phyloP scores from a whole-genome alignment of 176 grass and related monocot species.

The Triticum dicoccoides region DNA sequence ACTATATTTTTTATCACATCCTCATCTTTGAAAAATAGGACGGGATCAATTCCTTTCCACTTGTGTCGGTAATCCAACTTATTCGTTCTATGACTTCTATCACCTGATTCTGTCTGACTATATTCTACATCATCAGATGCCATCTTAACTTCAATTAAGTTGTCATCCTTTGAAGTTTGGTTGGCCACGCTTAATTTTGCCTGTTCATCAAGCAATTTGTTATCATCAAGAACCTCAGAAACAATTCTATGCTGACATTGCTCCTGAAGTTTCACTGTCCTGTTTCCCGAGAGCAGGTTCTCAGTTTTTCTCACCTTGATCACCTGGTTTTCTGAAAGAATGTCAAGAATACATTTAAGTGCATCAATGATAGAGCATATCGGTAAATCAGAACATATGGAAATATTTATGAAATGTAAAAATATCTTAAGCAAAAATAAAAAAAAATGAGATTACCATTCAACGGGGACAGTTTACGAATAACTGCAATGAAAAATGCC shows the following conservation, averaged over 20 bases:
- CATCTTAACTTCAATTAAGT: conserved; percentile 25
- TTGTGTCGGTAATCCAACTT: conserved; percentile 39
- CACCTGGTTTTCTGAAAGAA: conserved; percentile 42
- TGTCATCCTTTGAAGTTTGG: conserved; percentile 6
- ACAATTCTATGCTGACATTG: conserved; percentile 25
- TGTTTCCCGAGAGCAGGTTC: neutral
- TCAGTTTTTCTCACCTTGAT: conserved; percentile 34
- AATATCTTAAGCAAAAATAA: neutral
- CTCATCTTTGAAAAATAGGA: conserved; percentile 70
- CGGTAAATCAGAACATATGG: neutral
- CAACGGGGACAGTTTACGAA: conserved; percentile 65
- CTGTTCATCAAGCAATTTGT: conserved; percentile 15
- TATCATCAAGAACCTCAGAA: conserved; percentile 28
- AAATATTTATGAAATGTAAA: conserved; percentile 19
- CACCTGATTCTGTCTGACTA: conserved; percentile 19
- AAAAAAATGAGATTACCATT: conserved; percentile 45
- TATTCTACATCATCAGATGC: conserved; percentile 31
- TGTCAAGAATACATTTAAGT: neutral
- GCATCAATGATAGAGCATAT: neutral
- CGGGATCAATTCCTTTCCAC: conserved; percentile 82
- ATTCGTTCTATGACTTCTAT: conserved; percentile 21
- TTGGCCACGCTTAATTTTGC: neutral
- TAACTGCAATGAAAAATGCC: conserved; percentile 94
- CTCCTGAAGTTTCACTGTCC: conserved; percentile 26
- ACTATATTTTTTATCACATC: conserved; percentile 55